These are phyloP conservation scores for Termitomyces bulborhizus DNA, from an alignment of 768 basidiomycete genomes.

Conservation along the genomic window DNA sequence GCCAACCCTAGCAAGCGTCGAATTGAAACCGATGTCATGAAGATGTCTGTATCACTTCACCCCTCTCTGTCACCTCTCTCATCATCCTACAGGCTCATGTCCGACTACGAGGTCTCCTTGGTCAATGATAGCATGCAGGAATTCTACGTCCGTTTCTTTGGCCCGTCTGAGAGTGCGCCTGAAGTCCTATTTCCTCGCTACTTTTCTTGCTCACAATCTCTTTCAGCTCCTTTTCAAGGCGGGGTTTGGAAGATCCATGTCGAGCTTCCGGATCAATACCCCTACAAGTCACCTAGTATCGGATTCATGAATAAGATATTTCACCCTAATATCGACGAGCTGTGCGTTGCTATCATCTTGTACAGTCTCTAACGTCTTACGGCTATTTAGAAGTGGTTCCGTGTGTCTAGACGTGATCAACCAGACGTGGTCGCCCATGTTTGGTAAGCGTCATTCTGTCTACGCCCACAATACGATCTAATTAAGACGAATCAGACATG, in stretches of 20 bases:
- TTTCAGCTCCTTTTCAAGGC: conserved; percentile 87
- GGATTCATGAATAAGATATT: conserved; percentile 99
- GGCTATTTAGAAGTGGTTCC: conserved; percentile 73
- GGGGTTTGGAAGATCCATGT: conserved; percentile 99
- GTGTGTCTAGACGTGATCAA: conserved; percentile 99
- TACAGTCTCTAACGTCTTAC: conserved; percentile 7
- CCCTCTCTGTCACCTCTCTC: conserved; percentile 7
- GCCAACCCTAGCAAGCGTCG: conserved; percentile 84
- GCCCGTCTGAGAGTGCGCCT: conserved; percentile 85
- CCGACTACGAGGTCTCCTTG: conserved; percentile 95
- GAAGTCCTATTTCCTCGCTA: neutral
- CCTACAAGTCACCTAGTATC: conserved; percentile 97
- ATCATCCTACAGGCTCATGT: conserved; percentile 71
- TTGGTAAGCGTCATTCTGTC: conserved; percentile 56
- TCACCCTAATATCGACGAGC: conserved; percentile 98
- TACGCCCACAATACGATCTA: neutral
- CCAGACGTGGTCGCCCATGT: conserved; percentile 99
- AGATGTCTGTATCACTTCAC: conserved; percentile 56
- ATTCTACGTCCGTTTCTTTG: conserved; percentile 95
- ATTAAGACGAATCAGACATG: conserved; percentile 61
- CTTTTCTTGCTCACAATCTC: conserved; percentile 3
- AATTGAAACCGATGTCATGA: conserved; percentile 99
- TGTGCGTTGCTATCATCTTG: conserved; percentile 48
- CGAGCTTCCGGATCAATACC: conserved; percentile 96
- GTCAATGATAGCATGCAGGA: conserved; percentile 99